A percentile compares a stretch with the other conserved stretches of the same genome.
Conservation (phyloP, 163 green algal species). For the Chloroidium sp. region DNA sequence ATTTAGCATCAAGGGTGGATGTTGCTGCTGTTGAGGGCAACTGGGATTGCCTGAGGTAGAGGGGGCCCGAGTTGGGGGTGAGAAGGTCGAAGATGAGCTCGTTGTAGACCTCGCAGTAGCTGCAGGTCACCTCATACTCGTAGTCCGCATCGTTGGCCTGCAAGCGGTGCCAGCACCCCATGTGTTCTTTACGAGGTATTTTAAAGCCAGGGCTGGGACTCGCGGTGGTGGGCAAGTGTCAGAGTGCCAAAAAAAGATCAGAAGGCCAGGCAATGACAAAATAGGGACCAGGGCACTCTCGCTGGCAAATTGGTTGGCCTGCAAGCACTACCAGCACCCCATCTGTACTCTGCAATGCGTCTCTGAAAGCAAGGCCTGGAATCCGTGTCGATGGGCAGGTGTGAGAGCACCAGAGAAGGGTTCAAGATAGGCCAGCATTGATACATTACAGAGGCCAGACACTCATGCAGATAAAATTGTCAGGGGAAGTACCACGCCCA, state of each 20-base stretch:
- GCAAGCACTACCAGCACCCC: too few relatives aligned
- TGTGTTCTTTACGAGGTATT: neutral
- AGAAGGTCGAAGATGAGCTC: constrained; percentile 82
- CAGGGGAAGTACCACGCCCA: neutral
- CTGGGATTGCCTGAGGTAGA: constrained; percentile 39
- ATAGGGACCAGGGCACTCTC: neutral
- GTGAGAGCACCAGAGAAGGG: too few relatives aligned
- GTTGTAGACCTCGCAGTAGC: constrained; percentile 83
- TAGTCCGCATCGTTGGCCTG: constrained; percentile 35
- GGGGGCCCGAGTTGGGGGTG: constrained; percentile 37
- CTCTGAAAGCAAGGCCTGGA: too few relatives aligned
- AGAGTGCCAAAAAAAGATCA: neutral
- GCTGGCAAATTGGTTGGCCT: too few relatives aligned
- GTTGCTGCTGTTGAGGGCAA: neutral
- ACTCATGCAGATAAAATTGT: neutral
- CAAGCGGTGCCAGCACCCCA: neutral
- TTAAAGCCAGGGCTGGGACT: neutral
- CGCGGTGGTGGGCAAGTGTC: neutral
- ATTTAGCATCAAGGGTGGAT: neutral
- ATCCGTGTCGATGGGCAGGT: too few relatives aligned
- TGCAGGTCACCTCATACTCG: constrained; percentile 61
- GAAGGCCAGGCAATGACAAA: neutral
- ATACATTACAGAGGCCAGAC: too few relatives aligned
- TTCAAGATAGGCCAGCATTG: too few relatives aligned
- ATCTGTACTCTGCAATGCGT: too few relatives aligned